These are phyloP conservation scores for Kondoa malvinella DNA, from an alignment of 768 basidiomycete genomes.

Conservation along the genomic window DNA sequence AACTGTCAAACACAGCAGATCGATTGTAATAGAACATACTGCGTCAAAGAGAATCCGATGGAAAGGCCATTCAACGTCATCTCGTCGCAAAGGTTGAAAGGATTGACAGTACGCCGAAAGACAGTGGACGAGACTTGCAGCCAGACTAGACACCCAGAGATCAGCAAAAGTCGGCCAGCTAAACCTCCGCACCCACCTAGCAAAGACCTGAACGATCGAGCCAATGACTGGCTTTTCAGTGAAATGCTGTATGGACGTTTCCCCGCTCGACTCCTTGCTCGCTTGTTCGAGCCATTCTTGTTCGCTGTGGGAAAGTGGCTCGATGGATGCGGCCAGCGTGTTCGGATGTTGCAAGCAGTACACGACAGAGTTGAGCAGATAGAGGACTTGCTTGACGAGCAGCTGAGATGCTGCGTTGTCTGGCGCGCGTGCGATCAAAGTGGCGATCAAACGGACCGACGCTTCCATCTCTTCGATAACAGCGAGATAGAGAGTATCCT, in stretches of 20 bases:
- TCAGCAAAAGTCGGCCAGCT: neutral
- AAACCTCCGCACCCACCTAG: neutral
- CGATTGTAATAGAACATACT: neutral
- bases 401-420: neutral
- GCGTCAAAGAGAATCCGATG: neutral
- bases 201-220: neutral
- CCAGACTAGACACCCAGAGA: neutral
- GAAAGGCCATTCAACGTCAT: neutral
- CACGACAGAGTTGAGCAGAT: slow-evolving; percentile 63
- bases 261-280: slow-evolving; percentile 19
- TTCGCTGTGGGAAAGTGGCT: slow-evolving; percentile 63
- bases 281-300: slow-evolving; percentile 52
- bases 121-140: neutral
- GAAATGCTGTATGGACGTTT: neutral
- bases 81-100: neutral
- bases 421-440: neutral
- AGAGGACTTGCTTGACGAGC: neutral
- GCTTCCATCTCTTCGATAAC: slow-evolving; percentile 70
- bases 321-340: slow-evolving; percentile 60
- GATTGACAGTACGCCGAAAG: neutral
- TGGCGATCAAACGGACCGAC: slow-evolving; percentile 42
- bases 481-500: slow-evolving; percentile 56
- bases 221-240: neutral
- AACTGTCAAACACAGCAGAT: too few relatives aligned
- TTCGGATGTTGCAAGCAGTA: slow-evolving; percentile 82